Evolutionary conservation across 164 flowering plant species (phyloP).

Genomic region (Houttuynia cordata): DNA sequence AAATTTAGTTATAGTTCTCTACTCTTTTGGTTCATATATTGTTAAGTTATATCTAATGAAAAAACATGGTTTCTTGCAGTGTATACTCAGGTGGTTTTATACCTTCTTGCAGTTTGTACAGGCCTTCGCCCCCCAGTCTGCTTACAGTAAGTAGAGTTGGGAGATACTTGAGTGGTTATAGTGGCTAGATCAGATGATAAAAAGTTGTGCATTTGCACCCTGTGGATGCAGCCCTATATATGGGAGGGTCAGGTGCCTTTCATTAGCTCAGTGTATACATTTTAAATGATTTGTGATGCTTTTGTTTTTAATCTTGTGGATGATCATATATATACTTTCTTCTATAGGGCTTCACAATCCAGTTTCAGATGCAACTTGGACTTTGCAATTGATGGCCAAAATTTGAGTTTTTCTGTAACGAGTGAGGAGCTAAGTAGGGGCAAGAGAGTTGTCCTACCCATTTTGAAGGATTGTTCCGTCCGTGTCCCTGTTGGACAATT

Average conservation of each 20-base stretch:
- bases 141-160: neutral
- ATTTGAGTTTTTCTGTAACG: constrained; percentile 46
- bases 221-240: neutral
- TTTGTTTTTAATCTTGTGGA: constrained; percentile 15
- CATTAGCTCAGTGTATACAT: neutral
- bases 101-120: neutral
- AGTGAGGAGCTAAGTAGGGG: constrained; percentile 21
- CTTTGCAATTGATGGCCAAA: constrained; percentile 52
- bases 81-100: neutral
- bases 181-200: neutral
- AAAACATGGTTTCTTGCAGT: too few relatives aligned
- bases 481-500: constrained; percentile 70
- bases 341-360: neutral
- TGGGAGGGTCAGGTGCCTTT: neutral
- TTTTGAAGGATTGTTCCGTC: constrained; percentile 66
- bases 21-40: too few relatives aligned
- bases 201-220: neutral
- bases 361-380: neutral
- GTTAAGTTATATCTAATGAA: too few relatives aligned
- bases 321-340: constrained; percentile 11
- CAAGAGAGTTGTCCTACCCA: constrained; percentile 20
- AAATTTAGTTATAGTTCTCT: too few relatives aligned
- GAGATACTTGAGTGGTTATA: neutral
- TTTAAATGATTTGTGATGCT: too few relatives aligned
- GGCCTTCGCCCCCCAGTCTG: neutral